A percentile compares a stretch with the other conserved stretches of the same genome.
Conservation (phyloP, 805 yeast genomes). For the Saccharomycopsis oosterbeekiorum region DNA sequence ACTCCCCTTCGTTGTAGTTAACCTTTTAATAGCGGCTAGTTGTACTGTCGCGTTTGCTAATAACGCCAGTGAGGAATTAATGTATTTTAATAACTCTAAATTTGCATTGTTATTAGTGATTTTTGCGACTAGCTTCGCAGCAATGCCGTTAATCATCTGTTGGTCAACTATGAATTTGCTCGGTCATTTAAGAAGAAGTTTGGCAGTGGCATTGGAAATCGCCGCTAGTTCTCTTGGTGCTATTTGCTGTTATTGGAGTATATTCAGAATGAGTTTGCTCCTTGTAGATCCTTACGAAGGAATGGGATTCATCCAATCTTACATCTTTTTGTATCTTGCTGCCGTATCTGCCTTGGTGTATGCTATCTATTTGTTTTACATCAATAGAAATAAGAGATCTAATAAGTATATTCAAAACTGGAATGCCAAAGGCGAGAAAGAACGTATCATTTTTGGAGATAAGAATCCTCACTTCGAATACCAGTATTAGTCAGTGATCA, state of each 20-base stretch:
- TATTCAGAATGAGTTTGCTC: slow-evolving; percentile 16
- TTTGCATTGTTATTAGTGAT: background rate
- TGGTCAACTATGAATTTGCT: slow-evolving; percentile 46
- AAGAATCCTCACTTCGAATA: slow-evolving; percentile 1
- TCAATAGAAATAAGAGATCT: slow-evolving; percentile 17
- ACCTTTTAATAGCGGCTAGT: background rate
- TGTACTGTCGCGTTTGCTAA: background rate
- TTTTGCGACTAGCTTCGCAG: slow-evolving; percentile 23
- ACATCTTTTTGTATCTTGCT: background rate
- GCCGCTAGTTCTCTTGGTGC: slow-evolving; percentile 39
- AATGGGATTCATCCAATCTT: background rate
- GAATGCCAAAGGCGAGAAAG: slow-evolving; percentile 24
- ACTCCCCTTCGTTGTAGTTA: slow-evolving; percentile 5
- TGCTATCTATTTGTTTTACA: slow-evolving; percentile 8
- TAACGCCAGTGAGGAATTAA: background rate
- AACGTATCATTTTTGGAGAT: slow-evolving; percentile 29
- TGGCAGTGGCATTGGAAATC: slow-evolving; percentile 49
- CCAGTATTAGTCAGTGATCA: background rate
- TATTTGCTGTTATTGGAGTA: slow-evolving; percentile 37
- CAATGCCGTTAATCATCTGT: slow-evolving; percentile 58
- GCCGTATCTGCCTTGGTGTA: slow-evolving; percentile 13
- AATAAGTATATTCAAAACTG: slow-evolving; percentile 24
- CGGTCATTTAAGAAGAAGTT: slow-evolving; percentile 51
- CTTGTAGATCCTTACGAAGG: background rate
- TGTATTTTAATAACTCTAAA: background rate